Percentiles rank a stretch among this genome's conserved stretches.
Evolutionary conservation across 2,329 filamentous ascomycete species (phyloP).

Genomic region (Sarocladiaceae sp.): DNA sequence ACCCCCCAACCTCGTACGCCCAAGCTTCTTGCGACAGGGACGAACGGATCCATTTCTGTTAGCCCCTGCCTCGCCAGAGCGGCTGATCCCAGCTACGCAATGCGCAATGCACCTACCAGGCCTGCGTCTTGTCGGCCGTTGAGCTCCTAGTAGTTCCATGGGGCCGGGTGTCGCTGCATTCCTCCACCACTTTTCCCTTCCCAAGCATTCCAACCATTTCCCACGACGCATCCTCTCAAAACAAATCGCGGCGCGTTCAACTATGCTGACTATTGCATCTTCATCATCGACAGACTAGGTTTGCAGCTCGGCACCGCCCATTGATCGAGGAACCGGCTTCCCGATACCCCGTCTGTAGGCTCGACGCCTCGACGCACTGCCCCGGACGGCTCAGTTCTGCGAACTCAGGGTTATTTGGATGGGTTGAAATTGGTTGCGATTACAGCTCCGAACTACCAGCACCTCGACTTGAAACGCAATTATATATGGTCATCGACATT

Average conservation of each 20-base stretch:
- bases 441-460: no score
- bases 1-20: not conserved
- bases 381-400: slow-evolving; percentile 4
- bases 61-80: slow-evolving; percentile 1
- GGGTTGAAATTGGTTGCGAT: no score
- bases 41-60: not conserved
- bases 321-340: slow-evolving; percentile 6
- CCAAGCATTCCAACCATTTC: slow-evolving; percentile 7
- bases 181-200: slow-evolving; percentile 8
- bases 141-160: slow-evolving; percentile 5
- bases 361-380: slow-evolving; percentile 2
- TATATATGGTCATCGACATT: not conserved
- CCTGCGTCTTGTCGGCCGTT: slow-evolving; percentile 2
- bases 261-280: slow-evolving; percentile 4
- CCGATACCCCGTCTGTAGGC: not conserved
- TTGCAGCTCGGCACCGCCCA: not conserved
- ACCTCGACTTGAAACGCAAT: no score
- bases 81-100: slow-evolving; percentile 8
- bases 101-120: not conserved
- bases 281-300: not conserved
- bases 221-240: slow-evolving; percentile 1
- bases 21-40: not conserved
- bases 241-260: slow-evolving; percentile 9
- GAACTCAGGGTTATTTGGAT: not conserved
- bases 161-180: not conserved